Percentiles rank a stretch among this genome's conserved stretches.
These are phyloP conservation scores for Taxawa tesnikishii DNA, from an alignment of 2,329 filamentous ascomycete genomes.

Conservation along the genomic window DNA sequence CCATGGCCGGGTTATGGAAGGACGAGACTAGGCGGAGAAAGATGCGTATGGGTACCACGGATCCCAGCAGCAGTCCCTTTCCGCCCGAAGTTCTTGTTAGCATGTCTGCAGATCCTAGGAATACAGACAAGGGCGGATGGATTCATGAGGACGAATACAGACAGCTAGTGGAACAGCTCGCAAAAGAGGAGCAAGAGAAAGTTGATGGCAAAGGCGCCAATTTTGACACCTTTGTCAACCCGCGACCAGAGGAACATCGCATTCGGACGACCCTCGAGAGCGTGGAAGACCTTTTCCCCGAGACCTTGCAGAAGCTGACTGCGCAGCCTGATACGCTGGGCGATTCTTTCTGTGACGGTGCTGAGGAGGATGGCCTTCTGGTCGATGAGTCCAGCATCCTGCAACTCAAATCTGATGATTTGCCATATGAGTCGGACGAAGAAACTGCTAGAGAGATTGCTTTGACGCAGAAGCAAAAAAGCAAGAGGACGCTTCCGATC, in stretches of 20 bases:
- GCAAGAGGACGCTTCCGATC: background rate
- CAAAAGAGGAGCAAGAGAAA: slow-evolving; percentile 48
- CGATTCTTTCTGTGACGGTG: slow-evolving; percentile 1
- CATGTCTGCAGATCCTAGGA: slow-evolving; percentile 73
- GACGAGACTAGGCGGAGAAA: slow-evolving; percentile 76
- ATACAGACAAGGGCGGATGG: slow-evolving; percentile 68
- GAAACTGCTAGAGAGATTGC: slow-evolving; percentile 21
- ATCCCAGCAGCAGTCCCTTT: slow-evolving; percentile 62
- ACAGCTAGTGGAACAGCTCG: slow-evolving; percentile 50
- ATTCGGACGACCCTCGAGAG: slow-evolving; percentile 74
- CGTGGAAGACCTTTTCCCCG: slow-evolving; percentile 74
- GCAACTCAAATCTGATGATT: slow-evolving; percentile 29
- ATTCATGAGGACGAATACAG: slow-evolving; percentile 81
- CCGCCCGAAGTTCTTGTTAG: slow-evolving; percentile 69
- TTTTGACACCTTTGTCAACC: slow-evolving; percentile 53
- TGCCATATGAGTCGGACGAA: slow-evolving; percentile 30
- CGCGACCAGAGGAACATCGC: slow-evolving; percentile 29
- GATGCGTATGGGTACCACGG: slow-evolving; percentile 51
- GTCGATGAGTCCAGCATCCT: slow-evolving; percentile 53
- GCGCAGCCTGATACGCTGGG: background rate
- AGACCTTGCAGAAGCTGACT: slow-evolving; percentile 34
- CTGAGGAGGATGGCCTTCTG: slow-evolving; percentile 22
- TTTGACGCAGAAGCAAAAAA: slow-evolving; percentile 14
- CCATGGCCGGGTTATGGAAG: slow-evolving; percentile 87
- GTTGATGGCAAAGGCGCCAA: slow-evolving; percentile 29